These are phyloP conservation scores for Xylariales sp. DNA, from an alignment of 2,329 filamentous ascomycete species.

Conservation along the genomic window DNA sequence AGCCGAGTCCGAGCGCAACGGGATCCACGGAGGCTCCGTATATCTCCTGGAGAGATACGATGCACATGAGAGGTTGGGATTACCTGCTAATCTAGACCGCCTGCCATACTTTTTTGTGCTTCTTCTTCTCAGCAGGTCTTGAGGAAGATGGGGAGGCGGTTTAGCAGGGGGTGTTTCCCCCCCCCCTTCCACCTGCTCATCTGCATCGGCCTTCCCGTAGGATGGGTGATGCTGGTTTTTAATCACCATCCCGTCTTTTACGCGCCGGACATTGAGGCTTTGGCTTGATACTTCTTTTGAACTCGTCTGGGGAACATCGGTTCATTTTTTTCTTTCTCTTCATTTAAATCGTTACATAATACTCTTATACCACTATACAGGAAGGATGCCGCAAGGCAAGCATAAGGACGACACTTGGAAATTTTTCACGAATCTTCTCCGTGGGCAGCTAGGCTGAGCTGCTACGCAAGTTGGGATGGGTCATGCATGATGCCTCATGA, in stretches of 20 bases:
- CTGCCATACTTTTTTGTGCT: no score
- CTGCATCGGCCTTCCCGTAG: constrained; percentile 22
- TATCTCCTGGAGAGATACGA: constrained; percentile 92
- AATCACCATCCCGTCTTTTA: constrained; percentile 26
- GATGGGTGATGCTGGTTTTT: constrained; percentile 35
- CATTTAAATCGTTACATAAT: constrained; percentile 16
- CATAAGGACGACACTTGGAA: constrained; percentile 26
- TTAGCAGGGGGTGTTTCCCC: constrained; percentile 4
- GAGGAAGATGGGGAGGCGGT: constrained; percentile 19
- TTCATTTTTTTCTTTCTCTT: constrained; percentile 18
- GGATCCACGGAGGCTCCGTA: constrained; percentile 48
- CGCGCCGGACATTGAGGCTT: constrained; percentile 2
- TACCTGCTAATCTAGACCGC: constrained; percentile 74
- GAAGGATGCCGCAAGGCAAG: constrained; percentile 28
- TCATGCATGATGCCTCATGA: constrained; percentile 21
- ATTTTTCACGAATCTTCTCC: constrained; percentile 18
- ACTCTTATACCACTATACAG: constrained; percentile 21
- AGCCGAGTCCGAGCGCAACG: constrained; percentile 29
- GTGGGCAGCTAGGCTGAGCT: constrained; percentile 16
- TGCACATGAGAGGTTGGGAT: constrained; percentile 88
- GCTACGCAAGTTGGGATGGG: constrained; percentile 15
- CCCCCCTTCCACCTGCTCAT: no score
- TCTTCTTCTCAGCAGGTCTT: constrained; percentile 32
- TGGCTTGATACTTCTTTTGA: constrained; percentile 11
- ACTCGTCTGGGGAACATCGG: no score